A percentile compares a stretch with the other conserved stretches of the same genome.
Evolutionary conservation across 768 basidiomycete genomes (phyloP).

Genomic region (Lactarius indigo): DNA sequence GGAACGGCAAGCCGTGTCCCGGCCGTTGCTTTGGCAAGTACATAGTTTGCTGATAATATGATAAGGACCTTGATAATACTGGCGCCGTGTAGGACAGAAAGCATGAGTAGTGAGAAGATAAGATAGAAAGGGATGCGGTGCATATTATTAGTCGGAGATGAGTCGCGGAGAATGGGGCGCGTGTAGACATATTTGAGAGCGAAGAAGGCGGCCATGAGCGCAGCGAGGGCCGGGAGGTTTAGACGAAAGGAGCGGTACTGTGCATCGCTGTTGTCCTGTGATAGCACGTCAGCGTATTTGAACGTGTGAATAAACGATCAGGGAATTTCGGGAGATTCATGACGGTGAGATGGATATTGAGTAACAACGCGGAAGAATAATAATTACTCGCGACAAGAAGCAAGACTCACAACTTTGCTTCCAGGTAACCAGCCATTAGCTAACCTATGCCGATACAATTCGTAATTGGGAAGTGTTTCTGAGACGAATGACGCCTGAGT

Average conservation of each 20-base stretch:
- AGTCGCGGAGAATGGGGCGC: conserved; percentile 27
- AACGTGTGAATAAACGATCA: too few relatives aligned
- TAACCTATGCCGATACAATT: conserved; percentile 52
- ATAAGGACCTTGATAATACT: conserved; percentile 72
- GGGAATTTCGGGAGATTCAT: too few relatives aligned
- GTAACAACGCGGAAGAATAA: neutral
- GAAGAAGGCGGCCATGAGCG: conserved; percentile 53
- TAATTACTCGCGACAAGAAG: too few relatives aligned
- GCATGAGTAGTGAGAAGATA: conserved; percentile 57
- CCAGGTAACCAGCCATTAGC: conserved; percentile 80
- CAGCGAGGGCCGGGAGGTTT: conserved; percentile 63
- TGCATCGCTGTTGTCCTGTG: conserved; percentile 85
- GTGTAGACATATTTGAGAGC: conserved; percentile 50
- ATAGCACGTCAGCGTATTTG: neutral
- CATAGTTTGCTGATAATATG: conserved; percentile 71
- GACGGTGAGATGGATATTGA: too few relatives aligned
- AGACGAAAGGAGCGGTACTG: conserved; percentile 89
- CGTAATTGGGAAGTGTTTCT: too few relatives aligned
- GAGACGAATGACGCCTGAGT: too few relatives aligned
- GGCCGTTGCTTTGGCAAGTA: conserved; percentile 47
- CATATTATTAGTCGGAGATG: conserved; percentile 31
- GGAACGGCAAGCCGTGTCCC: conserved; percentile 46
- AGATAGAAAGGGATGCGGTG: conserved; percentile 56
- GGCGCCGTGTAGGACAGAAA: conserved; percentile 76
- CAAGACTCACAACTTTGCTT: conserved; percentile 59